phyloP scores from a whole-genome alignment of 2,329 filamentous ascomycete species.

The Colletotrichum simmondsii region DNA sequence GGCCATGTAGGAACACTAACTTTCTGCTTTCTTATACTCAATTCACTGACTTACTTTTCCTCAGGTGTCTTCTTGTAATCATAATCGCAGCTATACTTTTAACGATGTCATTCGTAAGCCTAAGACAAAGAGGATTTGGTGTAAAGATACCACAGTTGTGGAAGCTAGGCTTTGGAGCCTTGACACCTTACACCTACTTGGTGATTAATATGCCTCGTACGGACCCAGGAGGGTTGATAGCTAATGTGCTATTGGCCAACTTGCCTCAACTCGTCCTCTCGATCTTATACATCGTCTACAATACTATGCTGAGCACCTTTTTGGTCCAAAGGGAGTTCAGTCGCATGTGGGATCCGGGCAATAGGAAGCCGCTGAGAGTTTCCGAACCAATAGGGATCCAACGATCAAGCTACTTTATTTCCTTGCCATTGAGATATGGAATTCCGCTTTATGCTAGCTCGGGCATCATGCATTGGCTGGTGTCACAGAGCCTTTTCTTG shows the following conservation, averaged over 20 bases:
- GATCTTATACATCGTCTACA: conserved; percentile 56
- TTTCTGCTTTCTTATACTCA: background rate
- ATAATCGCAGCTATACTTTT: conserved; percentile 27
- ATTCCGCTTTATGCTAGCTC: conserved; percentile 49
- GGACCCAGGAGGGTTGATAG: conserved; percentile 43
- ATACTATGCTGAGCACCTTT: conserved; percentile 57
- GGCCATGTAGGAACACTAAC: background rate
- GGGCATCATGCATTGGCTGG: conserved; percentile 57
- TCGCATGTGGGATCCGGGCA: conserved; percentile 41
- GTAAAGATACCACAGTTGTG: conserved; percentile 38
- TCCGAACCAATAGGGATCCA: conserved; percentile 52
- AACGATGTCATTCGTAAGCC: conserved; percentile 24
- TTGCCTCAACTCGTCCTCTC: conserved; percentile 58
- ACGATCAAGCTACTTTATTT: conserved; percentile 55
- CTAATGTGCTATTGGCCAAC: conserved; percentile 55
- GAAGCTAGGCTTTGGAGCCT: conserved; percentile 42
- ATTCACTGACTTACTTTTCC: too few species aligned
- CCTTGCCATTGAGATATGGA: conserved; percentile 55
- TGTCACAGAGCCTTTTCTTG: conserved; percentile 58
- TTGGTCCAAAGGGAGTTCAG: conserved; percentile 58
- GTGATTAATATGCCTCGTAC: conserved; percentile 38
- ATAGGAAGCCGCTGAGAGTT: conserved; percentile 52
- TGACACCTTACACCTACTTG: conserved; percentile 42
- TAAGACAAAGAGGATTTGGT: conserved; percentile 33
- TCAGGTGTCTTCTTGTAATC: background rate